Base-by-base conservation (phyloP, 2,329 filamentous ascomycete species). In the Colletotrichum sp. region DNA sequence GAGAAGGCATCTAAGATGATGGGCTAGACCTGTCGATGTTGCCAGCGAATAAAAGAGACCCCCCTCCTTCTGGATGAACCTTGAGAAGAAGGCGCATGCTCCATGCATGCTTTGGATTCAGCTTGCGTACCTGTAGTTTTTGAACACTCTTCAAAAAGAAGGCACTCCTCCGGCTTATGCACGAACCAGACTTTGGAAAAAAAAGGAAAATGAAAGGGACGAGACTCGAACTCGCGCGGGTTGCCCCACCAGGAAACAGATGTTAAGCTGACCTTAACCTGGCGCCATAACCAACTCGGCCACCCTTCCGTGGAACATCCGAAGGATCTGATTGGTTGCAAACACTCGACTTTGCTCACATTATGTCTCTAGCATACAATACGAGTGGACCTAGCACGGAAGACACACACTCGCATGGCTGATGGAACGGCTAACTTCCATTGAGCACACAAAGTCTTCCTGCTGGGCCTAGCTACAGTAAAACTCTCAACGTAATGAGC, bases 251-350 rank as follows among this genome's bases (percentile, higher is more conserved):
- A 70, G 67, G 67, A 70, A 70, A 70, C 67, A 70, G 67, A 63
- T 63, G 57, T 70, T 70, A 70, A 70, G 57, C 67, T 70, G 57
- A 70, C 67, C 67, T 70, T 70, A 70, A 63, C 67, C 67, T 70
- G 67, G 67, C 67, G 67, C 67, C 67, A 70, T 70, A 70, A 70
- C 67, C 67, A 70, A 70, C 67, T 70, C 67, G 67, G 67, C 67
- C 67, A 70, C 67, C 67, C 67, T 70, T 52, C 67, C 67, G 26
- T 34, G 2, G 1, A 1, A 7, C 36, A 70, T 52, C 57, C 9
- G 18, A 5, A 18, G 16, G 67, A 70, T 70, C 67, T 63, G 57
- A 63, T 70, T 70, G 67, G 67, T 52, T 70, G 36, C 21, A 12
- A 2, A 6, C 0, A 0, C 0, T 1, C 0, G 3, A 3, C 2